Evolutionary conservation across 2,329 filamentous ascomycete species (phyloP).

Genomic region (Claviceps fusiformis): DNA sequence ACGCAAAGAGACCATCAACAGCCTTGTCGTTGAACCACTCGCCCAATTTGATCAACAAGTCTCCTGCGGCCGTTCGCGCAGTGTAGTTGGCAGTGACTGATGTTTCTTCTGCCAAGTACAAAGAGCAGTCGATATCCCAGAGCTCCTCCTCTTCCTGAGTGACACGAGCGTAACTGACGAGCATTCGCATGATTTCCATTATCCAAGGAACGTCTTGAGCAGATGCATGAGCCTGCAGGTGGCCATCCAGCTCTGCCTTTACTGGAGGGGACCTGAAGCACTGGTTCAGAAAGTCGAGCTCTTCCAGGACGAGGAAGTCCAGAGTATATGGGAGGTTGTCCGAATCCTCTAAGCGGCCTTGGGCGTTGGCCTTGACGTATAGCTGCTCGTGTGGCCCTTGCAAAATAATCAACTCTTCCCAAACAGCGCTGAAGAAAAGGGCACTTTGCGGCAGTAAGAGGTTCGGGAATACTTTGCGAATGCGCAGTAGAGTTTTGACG

Average conservation of each 20-base stretch:
- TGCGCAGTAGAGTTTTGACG: slow-evolving; percentile 86
- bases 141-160: slow-evolving; percentile 84
- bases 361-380: slow-evolving; percentile 74
- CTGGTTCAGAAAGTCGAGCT: slow-evolving; percentile 87
- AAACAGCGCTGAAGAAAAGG: slow-evolving; percentile 71
- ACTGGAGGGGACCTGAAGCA: slow-evolving; percentile 81
- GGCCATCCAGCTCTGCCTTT: slow-evolving; percentile 72
- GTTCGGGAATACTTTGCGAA: slow-evolving; percentile 69
- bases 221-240: slow-evolving; percentile 49
- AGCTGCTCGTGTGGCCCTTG: slow-evolving; percentile 64
- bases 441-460: slow-evolving; percentile 74
- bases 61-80: slow-evolving; percentile 79
- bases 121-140: slow-evolving; percentile 93
- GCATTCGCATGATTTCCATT: slow-evolving; percentile 72
- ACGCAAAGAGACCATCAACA: slow-evolving; percentile 64
- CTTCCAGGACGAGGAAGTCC: slow-evolving; percentile 85
- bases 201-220: slow-evolving; percentile 65
- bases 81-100: slow-evolving; percentile 95
- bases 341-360: slow-evolving; percentile 77
- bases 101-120: slow-evolving; percentile 90
- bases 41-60: slow-evolving; percentile 81
- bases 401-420: slow-evolving; percentile 70
- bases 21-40: slow-evolving; percentile 73
- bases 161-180: slow-evolving; percentile 77
- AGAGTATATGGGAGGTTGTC: slow-evolving; percentile 89